These are phyloP conservation scores for Colletotrichum sp. DNA, from an alignment of 2,329 filamentous ascomycete genomes.

Conservation along the genomic window DNA sequence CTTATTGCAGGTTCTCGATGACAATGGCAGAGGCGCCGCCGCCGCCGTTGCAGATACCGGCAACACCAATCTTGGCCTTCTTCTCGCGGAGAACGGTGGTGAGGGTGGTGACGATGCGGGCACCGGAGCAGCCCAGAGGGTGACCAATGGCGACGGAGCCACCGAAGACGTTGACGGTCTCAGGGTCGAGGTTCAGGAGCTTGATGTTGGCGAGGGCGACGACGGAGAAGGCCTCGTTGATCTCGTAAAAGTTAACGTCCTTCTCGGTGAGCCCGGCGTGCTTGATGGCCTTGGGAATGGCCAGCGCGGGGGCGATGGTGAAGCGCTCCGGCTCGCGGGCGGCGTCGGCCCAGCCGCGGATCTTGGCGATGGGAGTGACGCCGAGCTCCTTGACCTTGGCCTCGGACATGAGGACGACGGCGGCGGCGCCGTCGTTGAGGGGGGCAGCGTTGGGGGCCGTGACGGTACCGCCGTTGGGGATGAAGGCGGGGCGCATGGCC, in stretches of 20 bases:
- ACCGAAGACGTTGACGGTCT: slow-evolving; percentile 94
- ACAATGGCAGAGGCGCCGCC: slow-evolving; percentile 94
- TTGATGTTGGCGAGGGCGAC: slow-evolving; percentile 97
- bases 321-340: slow-evolving; percentile 92
- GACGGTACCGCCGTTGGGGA: slow-evolving; percentile 82
- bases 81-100: slow-evolving; percentile 88
- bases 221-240: slow-evolving; percentile 99
- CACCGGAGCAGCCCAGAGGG: slow-evolving; percentile 91
- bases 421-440: slow-evolving; percentile 92
- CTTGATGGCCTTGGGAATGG: slow-evolving; percentile 96
- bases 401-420: slow-evolving; percentile 92
- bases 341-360: slow-evolving; percentile 96
- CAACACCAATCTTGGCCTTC: slow-evolving; percentile 91
- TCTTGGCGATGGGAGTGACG: slow-evolving; percentile 93
- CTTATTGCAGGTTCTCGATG: slow-evolving; percentile 74
- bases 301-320: slow-evolving; percentile 90
- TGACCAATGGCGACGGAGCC: slow-evolving; percentile 96
- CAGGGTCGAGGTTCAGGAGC: slow-evolving; percentile 77
- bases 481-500: slow-evolving; percentile 83
- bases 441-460: slow-evolving; percentile 97
- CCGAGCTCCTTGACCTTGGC: slow-evolving; percentile 90
- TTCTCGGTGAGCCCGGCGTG: slow-evolving; percentile 83
- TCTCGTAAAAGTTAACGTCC: slow-evolving; percentile 92
- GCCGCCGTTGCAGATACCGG: slow-evolving; percentile 97
- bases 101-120: slow-evolving; percentile 90